Evolutionary conservation across 2,329 filamentous ascomycete species (phyloP).

Genomic region (Aspergillus bombycis): DNA sequence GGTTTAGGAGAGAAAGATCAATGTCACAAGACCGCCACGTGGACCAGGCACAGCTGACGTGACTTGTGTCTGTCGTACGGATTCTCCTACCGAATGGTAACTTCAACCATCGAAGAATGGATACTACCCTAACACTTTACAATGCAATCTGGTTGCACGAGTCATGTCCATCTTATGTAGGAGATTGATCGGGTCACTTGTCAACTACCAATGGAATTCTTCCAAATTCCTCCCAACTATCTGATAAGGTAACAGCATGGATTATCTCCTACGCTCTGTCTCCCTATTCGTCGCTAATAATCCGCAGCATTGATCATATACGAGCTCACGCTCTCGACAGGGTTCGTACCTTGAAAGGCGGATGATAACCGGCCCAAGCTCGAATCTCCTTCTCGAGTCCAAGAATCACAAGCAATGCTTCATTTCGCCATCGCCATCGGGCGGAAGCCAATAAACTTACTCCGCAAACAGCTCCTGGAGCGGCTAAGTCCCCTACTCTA

Average conservation of each 20-base stretch:
- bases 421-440: not conserved
- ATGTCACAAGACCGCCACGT: not conserved
- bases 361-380: not conserved
- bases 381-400: not conserved
- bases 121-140: not conserved
- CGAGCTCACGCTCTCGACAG: not conserved
- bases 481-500: constrained; percentile 10
- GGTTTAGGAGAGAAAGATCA: too few relatives aligned
- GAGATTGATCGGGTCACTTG: not conserved
- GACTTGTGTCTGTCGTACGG: not conserved
- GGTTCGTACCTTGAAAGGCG: not conserved
- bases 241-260: constrained; percentile 3
- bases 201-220: not conserved
- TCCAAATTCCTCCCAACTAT: not conserved
- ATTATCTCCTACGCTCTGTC: not conserved
- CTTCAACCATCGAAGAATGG: not conserved
- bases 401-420: constrained; percentile 4
- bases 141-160: not conserved
- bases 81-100: not conserved
- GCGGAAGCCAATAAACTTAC: constrained; percentile 2
- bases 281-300: not conserved
- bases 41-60: not conserved
- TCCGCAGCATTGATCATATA: not conserved
- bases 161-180: not conserved
- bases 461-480: constrained; percentile 6